A percentile compares a stretch with the other conserved stretches of the same genome.
Evolutionary conservation across 2,329 filamentous ascomycete genomes (phyloP).

Genomic region (Penicillium carneum): DNA sequence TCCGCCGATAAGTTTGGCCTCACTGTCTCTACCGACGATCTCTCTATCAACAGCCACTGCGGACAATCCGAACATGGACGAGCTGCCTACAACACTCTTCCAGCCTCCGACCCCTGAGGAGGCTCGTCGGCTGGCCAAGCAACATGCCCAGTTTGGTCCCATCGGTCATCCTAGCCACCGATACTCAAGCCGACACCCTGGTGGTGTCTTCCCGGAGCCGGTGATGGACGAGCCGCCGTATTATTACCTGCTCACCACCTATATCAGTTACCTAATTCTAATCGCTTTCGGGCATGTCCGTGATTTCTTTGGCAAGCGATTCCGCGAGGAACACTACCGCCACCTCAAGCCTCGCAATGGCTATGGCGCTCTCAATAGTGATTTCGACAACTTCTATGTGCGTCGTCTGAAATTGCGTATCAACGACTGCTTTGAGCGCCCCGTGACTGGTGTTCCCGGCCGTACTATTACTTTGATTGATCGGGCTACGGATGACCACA

Average conservation of each 20-base stretch:
- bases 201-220: conserved; percentile 78
- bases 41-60: conserved; percentile 85
- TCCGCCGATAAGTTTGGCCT: conserved; percentile 72
- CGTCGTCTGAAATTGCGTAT: conserved; percentile 90
- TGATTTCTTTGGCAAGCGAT: conserved; percentile 97
- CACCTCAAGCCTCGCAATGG: conserved; percentile 83
- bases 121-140: conserved; percentile 73
- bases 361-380: conserved; percentile 93
- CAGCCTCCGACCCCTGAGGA: conserved; percentile 87
- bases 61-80: conserved; percentile 76
- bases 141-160: conserved; percentile 90
- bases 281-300: conserved; percentile 94
- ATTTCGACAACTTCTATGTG: conserved; percentile 99
- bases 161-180: conserved; percentile 79
- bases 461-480: conserved; percentile 92
- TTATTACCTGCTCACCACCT: conserved; percentile 95
- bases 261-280: conserved; percentile 95
- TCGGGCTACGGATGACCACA: conserved; percentile 88
- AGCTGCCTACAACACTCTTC: conserved; percentile 80
- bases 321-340: conserved; percentile 84
- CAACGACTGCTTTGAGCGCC: conserved; percentile 94
- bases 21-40: conserved; percentile 84
- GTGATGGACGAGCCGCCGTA: conserved; percentile 95
- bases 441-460: conserved; percentile 90
- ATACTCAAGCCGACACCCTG: conserved; percentile 87